Conservation (phyloP, 2,329 filamentous ascomycete species). For the Corynespora cassiicola region DNA sequence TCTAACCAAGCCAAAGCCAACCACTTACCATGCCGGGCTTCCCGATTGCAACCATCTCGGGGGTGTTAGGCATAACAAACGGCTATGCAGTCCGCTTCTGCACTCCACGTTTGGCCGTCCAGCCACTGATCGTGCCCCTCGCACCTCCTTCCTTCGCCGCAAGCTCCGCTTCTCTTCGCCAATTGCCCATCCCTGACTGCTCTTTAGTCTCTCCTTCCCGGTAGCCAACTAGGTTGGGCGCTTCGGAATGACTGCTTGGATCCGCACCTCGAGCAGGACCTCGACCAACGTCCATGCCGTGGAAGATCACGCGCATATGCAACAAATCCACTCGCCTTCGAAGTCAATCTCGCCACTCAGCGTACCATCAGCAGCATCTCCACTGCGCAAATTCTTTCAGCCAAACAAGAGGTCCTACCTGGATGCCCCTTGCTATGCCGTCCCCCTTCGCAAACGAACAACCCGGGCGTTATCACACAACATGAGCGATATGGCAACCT, state of each 20-base stretch:
- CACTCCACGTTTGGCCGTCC: too few species aligned
- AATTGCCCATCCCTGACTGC: background rate
- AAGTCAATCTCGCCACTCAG: too few species aligned
- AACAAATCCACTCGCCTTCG: background rate
- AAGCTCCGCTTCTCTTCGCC: background rate
- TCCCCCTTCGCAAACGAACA: background rate
- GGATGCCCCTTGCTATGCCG: background rate
- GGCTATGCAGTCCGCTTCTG: too few species aligned
- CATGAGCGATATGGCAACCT: conserved; percentile 1
- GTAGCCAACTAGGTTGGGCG: conserved; percentile 2
- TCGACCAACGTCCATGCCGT: conserved; percentile 3
- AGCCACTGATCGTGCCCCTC: too few species aligned
- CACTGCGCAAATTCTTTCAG: background rate
- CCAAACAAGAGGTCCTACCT: conserved; percentile 3
- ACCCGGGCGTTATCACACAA: background rate
- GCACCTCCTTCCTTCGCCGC: background rate
- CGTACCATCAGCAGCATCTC: conserved; percentile 4
- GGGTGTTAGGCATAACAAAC: too few species aligned
- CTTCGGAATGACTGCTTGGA: background rate
- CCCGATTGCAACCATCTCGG: too few species aligned
- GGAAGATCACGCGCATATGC: background rate
- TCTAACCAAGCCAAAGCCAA: too few species aligned
- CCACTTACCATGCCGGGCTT: too few species aligned
- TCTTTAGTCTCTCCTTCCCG: background rate
- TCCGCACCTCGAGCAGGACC: background rate